Base-by-base conservation (phyloP, 2,329 filamentous ascomycete species). In the Alternaria arbusti region DNA sequence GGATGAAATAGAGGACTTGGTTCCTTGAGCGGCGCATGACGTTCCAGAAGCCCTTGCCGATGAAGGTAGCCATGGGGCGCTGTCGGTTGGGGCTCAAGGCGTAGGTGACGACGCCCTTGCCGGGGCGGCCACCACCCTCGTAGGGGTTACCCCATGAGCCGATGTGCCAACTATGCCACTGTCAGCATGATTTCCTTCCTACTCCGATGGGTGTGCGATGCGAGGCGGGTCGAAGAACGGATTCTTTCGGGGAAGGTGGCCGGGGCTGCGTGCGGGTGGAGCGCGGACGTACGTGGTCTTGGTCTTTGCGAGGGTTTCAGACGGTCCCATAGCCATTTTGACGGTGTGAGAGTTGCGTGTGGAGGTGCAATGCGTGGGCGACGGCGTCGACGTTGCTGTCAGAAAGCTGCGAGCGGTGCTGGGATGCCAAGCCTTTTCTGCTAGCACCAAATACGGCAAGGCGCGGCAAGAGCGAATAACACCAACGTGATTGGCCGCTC, bases 41-140 rank as follows among this genome's bases (percentile, higher is more conserved):
- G 88, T 99, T 99, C 90, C 98, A 98, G 85, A 98, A 84, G 78
- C 94, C 95, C 72, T 90, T 91, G 82, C 95, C 84, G 70, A 87
- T 82, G 64, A 90, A 85, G 75, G 92, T 93, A 69, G 93, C 93
- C 72, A 97, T 87, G 68, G 94, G 92, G 78, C 92, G 90, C 86
- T 97, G 95, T 80, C 92, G 91, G 88, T 99, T 98, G 72, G 91
- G 84, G 74, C 92, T 90, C 72, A 99, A 80, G 71, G 90, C 87
- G 84, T 96, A 98, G 76, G 85, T 85, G 60, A 85, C 83, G 64
- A 90, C 83, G 75, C 88, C 88, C 77, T 88, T 88, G 78, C 90
- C 88, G 40, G 84, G 80, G 43, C 73, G 69, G 69, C 74, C 76
- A 51, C 77, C 77, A 57, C 73, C 76, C 76, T 82, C 75, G 68